Evolutionary conservation across 2,329 filamentous ascomycete genomes (phyloP).

Genomic region (Zopfia rhizophila): DNA sequence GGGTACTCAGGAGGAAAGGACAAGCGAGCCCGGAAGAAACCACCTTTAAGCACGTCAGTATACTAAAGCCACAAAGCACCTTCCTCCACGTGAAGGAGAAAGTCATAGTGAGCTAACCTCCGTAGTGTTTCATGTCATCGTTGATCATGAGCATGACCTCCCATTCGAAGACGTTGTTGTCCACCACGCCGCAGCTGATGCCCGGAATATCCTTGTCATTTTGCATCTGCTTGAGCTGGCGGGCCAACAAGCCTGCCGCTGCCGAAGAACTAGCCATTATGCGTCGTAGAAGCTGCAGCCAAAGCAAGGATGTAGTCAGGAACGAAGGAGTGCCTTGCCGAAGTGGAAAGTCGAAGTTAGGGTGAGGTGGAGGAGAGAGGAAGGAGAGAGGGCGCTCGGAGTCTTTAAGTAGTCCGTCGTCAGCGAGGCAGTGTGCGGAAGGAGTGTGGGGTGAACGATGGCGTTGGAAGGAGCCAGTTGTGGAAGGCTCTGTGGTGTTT

Average conservation of each 20-base stretch:
- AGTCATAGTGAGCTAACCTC: constrained; percentile 67
- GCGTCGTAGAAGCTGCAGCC: constrained; percentile 11
- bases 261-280: constrained; percentile 58
- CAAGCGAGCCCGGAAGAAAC: constrained; percentile 93
- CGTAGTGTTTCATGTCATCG: constrained; percentile 93
- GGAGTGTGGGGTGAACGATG: constrained; percentile 2
- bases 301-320: too few species aligned
- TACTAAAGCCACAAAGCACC: background rate
- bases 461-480: constrained; percentile 15
- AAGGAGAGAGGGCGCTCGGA: background rate
- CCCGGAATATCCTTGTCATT: constrained; percentile 89
- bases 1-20: constrained; percentile 97
- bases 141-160: constrained; percentile 99
- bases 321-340: too few species aligned
- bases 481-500: constrained; percentile 15
- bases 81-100: background rate
- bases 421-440: background rate
- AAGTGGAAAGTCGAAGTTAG: constrained; percentile 7
- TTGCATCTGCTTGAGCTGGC: constrained; percentile 95
- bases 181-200: constrained; percentile 89
- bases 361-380: constrained; percentile 8
- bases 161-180: constrained; percentile 94
- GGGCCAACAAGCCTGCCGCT: constrained; percentile 77
- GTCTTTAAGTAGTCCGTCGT: constrained; percentile 1
- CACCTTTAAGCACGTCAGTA: constrained; percentile 62